A percentile compares a stretch with the other conserved stretches of the same genome.
Evolutionary conservation across 345 rosid species (phyloP).

Genomic region (Eucalyptus globulus): DNA sequence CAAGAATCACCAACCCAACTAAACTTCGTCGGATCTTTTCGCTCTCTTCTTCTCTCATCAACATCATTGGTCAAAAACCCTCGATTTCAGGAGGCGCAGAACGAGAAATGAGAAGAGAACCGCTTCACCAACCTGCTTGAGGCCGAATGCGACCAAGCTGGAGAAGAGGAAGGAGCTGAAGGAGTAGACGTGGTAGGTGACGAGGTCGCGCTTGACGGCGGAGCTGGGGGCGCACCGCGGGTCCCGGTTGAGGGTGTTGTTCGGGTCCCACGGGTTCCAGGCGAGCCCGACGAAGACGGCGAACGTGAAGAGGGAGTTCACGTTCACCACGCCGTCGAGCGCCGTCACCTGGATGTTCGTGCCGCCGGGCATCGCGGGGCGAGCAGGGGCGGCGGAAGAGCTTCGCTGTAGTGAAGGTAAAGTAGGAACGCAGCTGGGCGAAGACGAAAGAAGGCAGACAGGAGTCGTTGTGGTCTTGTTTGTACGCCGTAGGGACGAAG

Average conservation of each 20-base stretch:
- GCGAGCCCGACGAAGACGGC: constrained; percentile 86
- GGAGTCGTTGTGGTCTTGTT: background rate
- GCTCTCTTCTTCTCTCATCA: background rate
- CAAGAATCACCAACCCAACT: background rate
- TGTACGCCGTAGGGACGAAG: background rate
- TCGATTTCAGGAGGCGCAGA: background rate
- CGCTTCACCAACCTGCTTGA: constrained; percentile 28
- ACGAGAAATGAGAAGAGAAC: background rate
- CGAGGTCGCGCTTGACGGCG: constrained; percentile 35
- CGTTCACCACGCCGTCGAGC: constrained; percentile 70
- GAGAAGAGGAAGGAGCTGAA: constrained; percentile 78
- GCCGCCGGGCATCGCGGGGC: background rate
- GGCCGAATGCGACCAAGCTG: constrained; percentile 62
- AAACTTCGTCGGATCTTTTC: background rate
- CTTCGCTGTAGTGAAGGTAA: background rate
- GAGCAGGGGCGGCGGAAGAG: background rate
- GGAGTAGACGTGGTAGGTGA: constrained; percentile 84
- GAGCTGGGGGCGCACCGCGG: constrained; percentile 31
- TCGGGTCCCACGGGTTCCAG: constrained; percentile 66
- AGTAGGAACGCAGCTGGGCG: background rate
- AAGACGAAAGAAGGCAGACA: background rate
- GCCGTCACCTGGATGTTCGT: constrained; percentile 87
- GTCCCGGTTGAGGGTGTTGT: constrained; percentile 23
- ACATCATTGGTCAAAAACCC: background rate
- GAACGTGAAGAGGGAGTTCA: constrained; percentile 86